phyloP scores from a whole-genome alignment of 1,284 basidiomycete species.

The Pyrrhoderma lamaoense region DNA sequence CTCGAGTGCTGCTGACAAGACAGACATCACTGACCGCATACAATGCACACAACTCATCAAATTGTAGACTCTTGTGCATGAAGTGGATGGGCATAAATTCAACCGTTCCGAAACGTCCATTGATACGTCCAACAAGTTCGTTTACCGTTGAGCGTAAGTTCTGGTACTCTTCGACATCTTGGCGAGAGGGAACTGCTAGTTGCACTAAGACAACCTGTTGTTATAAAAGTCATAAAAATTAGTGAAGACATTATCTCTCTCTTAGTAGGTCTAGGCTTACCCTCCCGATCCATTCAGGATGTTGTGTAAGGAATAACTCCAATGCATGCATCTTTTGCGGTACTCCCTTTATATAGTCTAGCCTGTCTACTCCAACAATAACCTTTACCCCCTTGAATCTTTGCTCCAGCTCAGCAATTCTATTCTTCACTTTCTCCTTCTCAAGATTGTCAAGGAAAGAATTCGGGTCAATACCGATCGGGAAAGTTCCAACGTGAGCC shows the following conservation, averaged over 20 bases:
- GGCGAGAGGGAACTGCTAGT: slow-evolving; percentile 93
- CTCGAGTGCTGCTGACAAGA: slow-evolving; percentile 89
- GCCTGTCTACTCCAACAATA: slow-evolving; percentile 95
- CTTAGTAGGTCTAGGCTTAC: slow-evolving; percentile 29
- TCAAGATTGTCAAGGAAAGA: slow-evolving; percentile 86
- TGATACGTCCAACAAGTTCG: slow-evolving; percentile 96
- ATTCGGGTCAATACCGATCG: slow-evolving; percentile 94
- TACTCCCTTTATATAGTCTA: slow-evolving; percentile 99
- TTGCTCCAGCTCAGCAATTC: slow-evolving; percentile 77
- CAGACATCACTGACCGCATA: slow-evolving; percentile 97
- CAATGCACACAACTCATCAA: slow-evolving; percentile 94
- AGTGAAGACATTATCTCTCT: not conserved
- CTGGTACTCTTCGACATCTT: slow-evolving; percentile 99
- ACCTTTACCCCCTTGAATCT: slow-evolving; percentile 94
- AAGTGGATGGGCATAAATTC: slow-evolving; percentile 99
- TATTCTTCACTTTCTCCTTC: slow-evolving; percentile 70
- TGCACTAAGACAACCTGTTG: slow-evolving; percentile 89
- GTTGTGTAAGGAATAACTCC: slow-evolving; percentile 93
- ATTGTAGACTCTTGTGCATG: slow-evolving; percentile 90
- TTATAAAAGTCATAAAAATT: slow-evolving; percentile 11
- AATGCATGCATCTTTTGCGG: slow-evolving; percentile 97
- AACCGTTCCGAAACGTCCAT: slow-evolving; percentile 96
- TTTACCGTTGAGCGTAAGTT: slow-evolving; percentile 95
- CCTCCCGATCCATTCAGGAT: slow-evolving; percentile 99
- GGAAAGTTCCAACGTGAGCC: slow-evolving; percentile 97